Base-by-base conservation (phyloP, 805 yeast genomes). In the Tetrapisispora namnaoensis region DNA sequence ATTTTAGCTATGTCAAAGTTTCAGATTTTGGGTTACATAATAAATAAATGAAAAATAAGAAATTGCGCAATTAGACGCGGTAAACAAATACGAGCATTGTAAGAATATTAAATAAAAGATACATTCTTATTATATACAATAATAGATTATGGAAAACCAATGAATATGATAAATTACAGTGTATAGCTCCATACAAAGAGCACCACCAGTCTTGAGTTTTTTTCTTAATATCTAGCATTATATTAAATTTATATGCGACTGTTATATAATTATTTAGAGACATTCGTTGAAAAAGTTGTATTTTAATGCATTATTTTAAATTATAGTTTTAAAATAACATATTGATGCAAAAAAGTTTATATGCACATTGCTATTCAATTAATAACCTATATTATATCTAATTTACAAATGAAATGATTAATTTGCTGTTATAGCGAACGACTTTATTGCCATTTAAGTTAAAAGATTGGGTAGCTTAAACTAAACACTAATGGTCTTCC, bases 401-500 rank as follows among this genome's bases (percentile, higher is more conserved):
- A n/a, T 27, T 24, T 30, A 27, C 21, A 27, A 40, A 40, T 40
- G 43, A 27, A 27, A 40, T 40, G 28, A 40, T 40, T 18, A 22
- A n/a, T 21, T 5, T 38, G 27, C 22, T 38, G 22, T 38, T 18
- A 38, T 36, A 18, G 20, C n/a, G 38, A 36, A 36, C n/a, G 21
- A 36, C 21, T 13, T 36, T 14, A 17, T 10, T 16, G 20, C 3
- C 11, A 16, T 36, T 36, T 17, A 5, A 18, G 4, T 18, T 17
- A 4, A 17, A 36, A 36, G 20, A 36, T 17, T 36, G n/a, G 20
- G n/a, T 17, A 9, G n/a, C 9, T 36, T n/a, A 9, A 17, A 36
- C 60, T 74, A 90, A 38, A 91, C 96, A 65, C 95, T 85, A 61
- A 93, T 93, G 18, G 97, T 91, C 73, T 93, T 93, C 97, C 97